phyloP scores from a whole-genome alignment of 2,329 filamentous ascomycete species.

The Nemania bipapillata region DNA sequence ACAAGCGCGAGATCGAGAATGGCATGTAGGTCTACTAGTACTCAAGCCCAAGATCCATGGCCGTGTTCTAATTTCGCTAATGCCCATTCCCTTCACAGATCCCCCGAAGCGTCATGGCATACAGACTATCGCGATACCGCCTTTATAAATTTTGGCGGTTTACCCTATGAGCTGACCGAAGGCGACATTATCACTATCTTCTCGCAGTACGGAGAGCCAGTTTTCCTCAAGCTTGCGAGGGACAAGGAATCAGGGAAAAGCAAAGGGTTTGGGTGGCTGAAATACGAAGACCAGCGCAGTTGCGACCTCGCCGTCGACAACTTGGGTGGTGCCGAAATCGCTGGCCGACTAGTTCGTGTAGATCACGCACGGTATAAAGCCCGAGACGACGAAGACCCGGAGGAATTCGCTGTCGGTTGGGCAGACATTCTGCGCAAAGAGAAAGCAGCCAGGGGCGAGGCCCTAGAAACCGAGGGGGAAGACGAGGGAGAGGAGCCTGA shows the following conservation, averaged over 20 bases:
- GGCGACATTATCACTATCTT: conserved; percentile 97
- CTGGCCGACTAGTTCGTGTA: conserved; percentile 83
- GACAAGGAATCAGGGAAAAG: conserved; percentile 98
- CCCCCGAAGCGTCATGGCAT: conserved; percentile 92
- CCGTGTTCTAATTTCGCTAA: conserved; percentile 42
- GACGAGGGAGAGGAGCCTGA: conserved; percentile 55
- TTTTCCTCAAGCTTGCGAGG: conserved; percentile 88
- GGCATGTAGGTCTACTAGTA: conserved; percentile 71
- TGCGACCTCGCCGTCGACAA: conserved; percentile 97
- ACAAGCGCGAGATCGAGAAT: conserved; percentile 92
- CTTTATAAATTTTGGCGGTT: conserved; percentile 93
- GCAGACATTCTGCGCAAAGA: conserved; percentile 67
- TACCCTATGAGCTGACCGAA: conserved; percentile 92
- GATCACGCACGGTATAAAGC: conserved; percentile 94
- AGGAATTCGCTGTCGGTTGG: conserved; percentile 69
- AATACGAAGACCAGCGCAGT: conserved; percentile 97
- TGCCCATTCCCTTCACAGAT: conserved; percentile 59
- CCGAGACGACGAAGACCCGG: conserved; percentile 78
- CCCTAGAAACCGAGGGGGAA: conserved; percentile 54
- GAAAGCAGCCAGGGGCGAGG: conserved; percentile 55
- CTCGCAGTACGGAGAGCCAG: conserved; percentile 94
- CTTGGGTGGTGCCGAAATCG: conserved; percentile 83
- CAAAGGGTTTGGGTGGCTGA: conserved; percentile 93
- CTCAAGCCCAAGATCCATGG: not conserved
- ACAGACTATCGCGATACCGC: conserved; percentile 97